Evolutionary conservation across 176 grass and related monocot genomes (phyloP).

Genomic region (Juncus effusus): DNA sequence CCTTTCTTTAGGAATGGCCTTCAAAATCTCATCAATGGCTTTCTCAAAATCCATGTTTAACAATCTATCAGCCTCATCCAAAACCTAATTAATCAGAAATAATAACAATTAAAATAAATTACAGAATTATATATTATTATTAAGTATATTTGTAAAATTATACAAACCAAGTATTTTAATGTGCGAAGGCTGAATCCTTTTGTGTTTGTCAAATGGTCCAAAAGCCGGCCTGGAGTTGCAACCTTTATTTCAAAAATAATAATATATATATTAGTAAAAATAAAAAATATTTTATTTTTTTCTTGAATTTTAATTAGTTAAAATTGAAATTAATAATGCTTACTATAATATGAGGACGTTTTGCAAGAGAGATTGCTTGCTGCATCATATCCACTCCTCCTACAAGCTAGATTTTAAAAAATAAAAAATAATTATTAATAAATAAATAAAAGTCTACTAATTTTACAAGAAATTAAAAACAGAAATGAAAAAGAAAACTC

Average conservation of each 20-base stretch:
- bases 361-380: constrained; percentile 69
- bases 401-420: constrained; percentile 55
- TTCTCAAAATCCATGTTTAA: constrained; percentile 93
- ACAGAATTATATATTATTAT: neutral
- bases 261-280: neutral
- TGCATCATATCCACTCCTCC: constrained; percentile 81
- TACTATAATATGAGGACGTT: constrained; percentile 85
- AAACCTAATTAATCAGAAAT: constrained; percentile 42
- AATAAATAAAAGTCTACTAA: neutral
- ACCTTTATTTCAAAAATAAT: constrained; percentile 48
- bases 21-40: constrained; percentile 87
- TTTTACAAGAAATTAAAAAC: neutral
- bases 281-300: neutral
- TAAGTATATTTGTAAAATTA: neutral
- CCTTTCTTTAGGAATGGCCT: constrained; percentile 78
- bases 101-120: neutral
- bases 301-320: neutral
- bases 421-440: neutral
- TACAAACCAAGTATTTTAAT: constrained; percentile 75
- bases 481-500: constrained; percentile 29
- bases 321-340: constrained; percentile 3
- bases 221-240: constrained; percentile 67
- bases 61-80: constrained; percentile 89
- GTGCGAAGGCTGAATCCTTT: constrained; percentile 83
- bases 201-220: constrained; percentile 83